These are phyloP conservation scores for Meyerozyma sp. DNA, from an alignment of 1,139 yeast genomes.

Conservation along the genomic window DNA sequence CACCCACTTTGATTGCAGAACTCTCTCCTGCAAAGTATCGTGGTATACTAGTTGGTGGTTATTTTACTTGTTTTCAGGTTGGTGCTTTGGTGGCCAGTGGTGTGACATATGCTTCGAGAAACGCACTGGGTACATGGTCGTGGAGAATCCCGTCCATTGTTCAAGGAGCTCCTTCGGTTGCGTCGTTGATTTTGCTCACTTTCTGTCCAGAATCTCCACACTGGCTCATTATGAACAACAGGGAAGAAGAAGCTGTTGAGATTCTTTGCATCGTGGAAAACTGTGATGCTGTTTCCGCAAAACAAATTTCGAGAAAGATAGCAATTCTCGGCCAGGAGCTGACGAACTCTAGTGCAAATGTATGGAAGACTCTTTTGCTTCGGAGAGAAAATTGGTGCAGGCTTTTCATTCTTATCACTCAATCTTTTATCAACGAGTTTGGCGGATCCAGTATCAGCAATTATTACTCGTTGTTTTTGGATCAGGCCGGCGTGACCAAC, in stretches of 20 bases:
- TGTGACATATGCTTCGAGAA: conserved; percentile 10
- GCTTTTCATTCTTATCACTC: neutral
- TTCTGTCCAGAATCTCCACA: conserved; percentile 14
- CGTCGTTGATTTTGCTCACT: conserved; percentile 8
- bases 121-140: conserved; percentile 11
- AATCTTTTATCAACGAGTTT: neutral
- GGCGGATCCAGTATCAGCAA: neutral
- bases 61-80: conserved; percentile 6
- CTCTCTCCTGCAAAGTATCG: conserved; percentile 6
- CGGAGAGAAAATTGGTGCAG: neutral
- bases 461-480: neutral
- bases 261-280: conserved; percentile 2
- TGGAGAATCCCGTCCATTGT: conserved; percentile 15
- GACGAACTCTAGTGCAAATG: neutral
- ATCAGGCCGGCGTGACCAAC: neutral
- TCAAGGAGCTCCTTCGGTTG: conserved; percentile 8
- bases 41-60: neutral
- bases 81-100: conserved; percentile 6
- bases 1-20: conserved; percentile 13
- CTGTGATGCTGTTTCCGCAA: neutral
- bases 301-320: neutral
- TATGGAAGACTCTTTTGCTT: neutral
- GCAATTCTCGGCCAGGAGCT: neutral
- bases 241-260: conserved; percentile 7
- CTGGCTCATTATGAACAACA: conserved; percentile 8